Base-by-base conservation (phyloP, 352 stramenopile genomes). In the Aphanomyces cochlioides region DNA sequence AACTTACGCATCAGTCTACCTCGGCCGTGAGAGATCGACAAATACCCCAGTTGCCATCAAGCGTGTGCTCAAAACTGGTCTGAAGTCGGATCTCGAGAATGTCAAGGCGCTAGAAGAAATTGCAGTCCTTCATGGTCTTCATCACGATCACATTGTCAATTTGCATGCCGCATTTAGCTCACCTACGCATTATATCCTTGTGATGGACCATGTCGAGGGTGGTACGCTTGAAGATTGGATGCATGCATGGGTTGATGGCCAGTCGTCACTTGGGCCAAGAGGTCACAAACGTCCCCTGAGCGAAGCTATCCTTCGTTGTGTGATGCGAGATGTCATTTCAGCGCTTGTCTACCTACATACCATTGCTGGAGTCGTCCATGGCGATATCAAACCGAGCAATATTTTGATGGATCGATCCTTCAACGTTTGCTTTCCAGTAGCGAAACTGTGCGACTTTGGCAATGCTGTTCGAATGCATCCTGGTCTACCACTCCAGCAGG, bases 381-480 rank as follows among this genome's bases (percentile, higher is more conserved):
- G 43, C 13, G 60, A 73, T 39, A 41, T 73, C 38, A 73, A 73
- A 41, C 66, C 66, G 4, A 17, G 40, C 21, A 72, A 72, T 34
- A 56, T 72, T n/a, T 47, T 72, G 13, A 19, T 72, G n/a, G 56
- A 72, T 6, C 7, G 15, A n/a, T 7, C 15, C 7, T 7, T 8
- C 10, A n/a, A 37, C 28, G 19, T 43, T 5, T 56, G 48, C 39
- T 13, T 19, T 6, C 43, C 40, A 7, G 64, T 70, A 4, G 64
- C 64, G 0, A 70, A 70, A 38, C 64, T 70, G 19, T 70, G 64
- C 54, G 64, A 70, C 54, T 70, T 70, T 70, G 64, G 64, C 8
- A 70, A 70, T 28, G 64, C 64, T 13, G 38, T 70, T 17, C 64
- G 64, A 5, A 53, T 63, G 28, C 13, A 61, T 7, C 40, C 37